phyloP scores from a whole-genome alignment of 371 early-diverging fungal genomes.

The Choanephora cucurbitarum region DNA sequence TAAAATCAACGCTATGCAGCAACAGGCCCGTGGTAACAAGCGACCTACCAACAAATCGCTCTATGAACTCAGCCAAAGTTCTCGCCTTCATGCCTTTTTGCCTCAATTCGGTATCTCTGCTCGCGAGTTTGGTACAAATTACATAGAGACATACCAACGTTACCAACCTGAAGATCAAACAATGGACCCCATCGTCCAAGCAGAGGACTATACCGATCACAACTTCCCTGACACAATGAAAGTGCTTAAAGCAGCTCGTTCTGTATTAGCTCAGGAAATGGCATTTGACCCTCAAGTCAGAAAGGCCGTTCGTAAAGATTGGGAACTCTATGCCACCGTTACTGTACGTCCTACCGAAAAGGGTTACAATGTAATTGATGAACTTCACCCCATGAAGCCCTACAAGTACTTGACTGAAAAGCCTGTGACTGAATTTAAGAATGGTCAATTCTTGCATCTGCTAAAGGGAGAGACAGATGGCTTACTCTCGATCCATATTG shows the following conservation, averaged over 20 bases:
- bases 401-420: slow-evolving; percentile 88
- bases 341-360: slow-evolving; percentile 82
- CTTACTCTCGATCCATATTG: slow-evolving; percentile 67
- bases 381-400: slow-evolving; percentile 76
- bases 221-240: slow-evolving; percentile 56
- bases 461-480: slow-evolving; percentile 78
- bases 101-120: slow-evolving; percentile 62
- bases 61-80: slow-evolving; percentile 35
- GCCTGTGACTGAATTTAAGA: slow-evolving; percentile 68
- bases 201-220: slow-evolving; percentile 54
- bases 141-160: slow-evolving; percentile 54
- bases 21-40: slow-evolving; percentile 48
- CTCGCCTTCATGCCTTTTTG: slow-evolving; percentile 63
- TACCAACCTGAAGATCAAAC: slow-evolving; percentile 58
- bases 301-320: slow-evolving; percentile 77
- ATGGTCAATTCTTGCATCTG: slow-evolving; percentile 78
- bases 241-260: slow-evolving; percentile 72
- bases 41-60: slow-evolving; percentile 42
- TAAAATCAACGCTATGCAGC: slow-evolving; percentile 57
- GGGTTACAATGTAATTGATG: slow-evolving; percentile 78
- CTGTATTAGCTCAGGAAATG: slow-evolving; percentile 76
- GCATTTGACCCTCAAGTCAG: slow-evolving; percentile 84
- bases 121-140: slow-evolving; percentile 69
- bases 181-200: slow-evolving; percentile 62
- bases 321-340: slow-evolving; percentile 69